Conservation (phyloP, 164 flowering plant species). For the Vitis rupestris region DNA sequence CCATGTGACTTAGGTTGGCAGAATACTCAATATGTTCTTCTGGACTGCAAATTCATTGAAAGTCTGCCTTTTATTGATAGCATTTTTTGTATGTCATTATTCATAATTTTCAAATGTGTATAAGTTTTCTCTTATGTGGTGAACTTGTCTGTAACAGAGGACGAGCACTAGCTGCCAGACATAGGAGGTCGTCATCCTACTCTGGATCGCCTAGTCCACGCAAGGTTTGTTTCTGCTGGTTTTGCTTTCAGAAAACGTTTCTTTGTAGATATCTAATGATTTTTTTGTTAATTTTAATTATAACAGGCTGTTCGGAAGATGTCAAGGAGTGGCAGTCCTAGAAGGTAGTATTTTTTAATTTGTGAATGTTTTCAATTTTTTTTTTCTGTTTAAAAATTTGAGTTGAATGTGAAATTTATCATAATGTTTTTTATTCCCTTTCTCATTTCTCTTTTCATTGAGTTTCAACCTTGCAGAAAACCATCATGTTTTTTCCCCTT, state of each 20-base stretch:
- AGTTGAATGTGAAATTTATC: background rate
- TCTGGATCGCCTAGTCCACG: slow-evolving; percentile 90
- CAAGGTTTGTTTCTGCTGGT: slow-evolving; percentile 45
- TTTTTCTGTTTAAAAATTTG: background rate
- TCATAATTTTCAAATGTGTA: background rate
- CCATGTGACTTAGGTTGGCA: no score
- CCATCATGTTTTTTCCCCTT: no score
- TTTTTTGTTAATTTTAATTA: slow-evolving; percentile 1
- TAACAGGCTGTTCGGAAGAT: slow-evolving; percentile 58
- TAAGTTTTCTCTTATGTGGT: background rate
- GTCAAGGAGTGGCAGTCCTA: slow-evolving; percentile 85
- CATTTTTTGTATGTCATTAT: background rate
- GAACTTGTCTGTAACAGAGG: slow-evolving; percentile 41
- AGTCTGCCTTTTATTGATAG: no score
- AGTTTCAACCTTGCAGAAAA: no score
- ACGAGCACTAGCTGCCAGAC: slow-evolving; percentile 61
- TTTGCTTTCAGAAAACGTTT: background rate
- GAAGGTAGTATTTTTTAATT: slow-evolving; percentile 48
- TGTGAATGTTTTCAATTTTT: background rate
- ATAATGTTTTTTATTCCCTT: background rate
- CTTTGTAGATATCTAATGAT: background rate
- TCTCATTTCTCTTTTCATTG: no score
- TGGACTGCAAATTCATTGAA: no score
- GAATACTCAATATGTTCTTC: no score
- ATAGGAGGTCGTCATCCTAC: slow-evolving; percentile 82